A percentile compares a stretch with the other conserved stretches of the same genome.
Conservation (phyloP, 228 moss, liverwort and hornwort species). For the Sphagnum fallax region DNA sequence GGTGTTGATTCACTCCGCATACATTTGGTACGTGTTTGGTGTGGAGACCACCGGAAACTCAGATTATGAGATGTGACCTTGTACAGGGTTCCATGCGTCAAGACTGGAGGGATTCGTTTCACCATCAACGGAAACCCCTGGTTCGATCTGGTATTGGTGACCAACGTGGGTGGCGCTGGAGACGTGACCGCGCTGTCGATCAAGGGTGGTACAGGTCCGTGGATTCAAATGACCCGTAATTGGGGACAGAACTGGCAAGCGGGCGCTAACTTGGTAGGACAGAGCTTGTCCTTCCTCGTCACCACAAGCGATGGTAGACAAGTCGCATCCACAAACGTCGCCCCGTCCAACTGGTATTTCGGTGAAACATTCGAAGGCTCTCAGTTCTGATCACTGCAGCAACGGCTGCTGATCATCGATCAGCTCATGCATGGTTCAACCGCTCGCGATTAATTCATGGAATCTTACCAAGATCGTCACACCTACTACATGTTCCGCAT, state of each 20-base stretch:
- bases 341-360: conserved; percentile 7
- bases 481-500: too few relatives aligned
- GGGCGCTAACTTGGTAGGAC: conserved; percentile 2
- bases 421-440: too few relatives aligned
- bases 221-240: conserved; percentile 1
- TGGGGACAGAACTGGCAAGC: conserved; percentile 2
- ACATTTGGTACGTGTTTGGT: too few relatives aligned
- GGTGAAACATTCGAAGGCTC: conserved; percentile 9
- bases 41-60: not conserved
- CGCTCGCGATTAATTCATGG: too few relatives aligned
- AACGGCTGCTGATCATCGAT: too few relatives aligned
- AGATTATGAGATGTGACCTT: not conserved
- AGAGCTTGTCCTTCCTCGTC: conserved; percentile 3
- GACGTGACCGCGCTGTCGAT: not conserved
- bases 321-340: conserved; percentile 1
- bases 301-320: conserved; percentile 12
- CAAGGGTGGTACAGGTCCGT: not conserved
- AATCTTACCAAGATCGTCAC: too few relatives aligned
- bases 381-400: conserved; percentile 2
- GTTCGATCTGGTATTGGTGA: conserved; percentile 1
- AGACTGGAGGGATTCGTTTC: conserved; percentile 1
- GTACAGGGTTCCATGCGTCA: not conserved
- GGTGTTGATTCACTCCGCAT: too few relatives aligned
- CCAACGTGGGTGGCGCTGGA: conserved; percentile 4
- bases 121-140: not conserved